phyloP scores from a whole-genome alignment of 768 basidiomycete genomes.

The Lentinula edodes region DNA sequence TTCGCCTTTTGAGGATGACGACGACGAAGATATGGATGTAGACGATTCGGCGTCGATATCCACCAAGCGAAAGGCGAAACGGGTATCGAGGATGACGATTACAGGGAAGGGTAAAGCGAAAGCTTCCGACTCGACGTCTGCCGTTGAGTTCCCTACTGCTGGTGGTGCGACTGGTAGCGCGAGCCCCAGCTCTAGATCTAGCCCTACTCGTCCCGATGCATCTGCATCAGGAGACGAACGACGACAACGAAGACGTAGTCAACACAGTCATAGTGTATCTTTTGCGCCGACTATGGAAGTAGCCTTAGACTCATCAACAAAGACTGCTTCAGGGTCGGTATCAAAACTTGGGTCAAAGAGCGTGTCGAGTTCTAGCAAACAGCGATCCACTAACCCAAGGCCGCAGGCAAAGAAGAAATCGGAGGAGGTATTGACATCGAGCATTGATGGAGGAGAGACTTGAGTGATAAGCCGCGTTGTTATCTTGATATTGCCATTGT shows the following conservation, averaged over 20 bases:
- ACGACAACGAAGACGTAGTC: not conserved
- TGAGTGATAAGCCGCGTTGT: no score
- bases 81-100: not conserved
- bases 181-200: no score
- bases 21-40: conserved; percentile 10
- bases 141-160: not conserved
- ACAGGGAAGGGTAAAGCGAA: conserved; percentile 1
- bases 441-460: no score
- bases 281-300: not conserved
- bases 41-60: conserved; percentile 7
- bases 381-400: not conserved
- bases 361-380: no score
- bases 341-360: not conserved
- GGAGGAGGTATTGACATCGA: no score
- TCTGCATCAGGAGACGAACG: not conserved
- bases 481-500: no score
- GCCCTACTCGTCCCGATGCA: not conserved
- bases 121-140: not conserved
- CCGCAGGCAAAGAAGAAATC: not conserved
- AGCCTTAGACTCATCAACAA: no score
- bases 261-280: not conserved
- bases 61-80: not conserved
- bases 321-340: no score
- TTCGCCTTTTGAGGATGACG: not conserved
- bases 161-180: no score